Conservation (phyloP, 2,329 filamentous ascomycete species). For the Fusarium neocosmosporiellum region DNA sequence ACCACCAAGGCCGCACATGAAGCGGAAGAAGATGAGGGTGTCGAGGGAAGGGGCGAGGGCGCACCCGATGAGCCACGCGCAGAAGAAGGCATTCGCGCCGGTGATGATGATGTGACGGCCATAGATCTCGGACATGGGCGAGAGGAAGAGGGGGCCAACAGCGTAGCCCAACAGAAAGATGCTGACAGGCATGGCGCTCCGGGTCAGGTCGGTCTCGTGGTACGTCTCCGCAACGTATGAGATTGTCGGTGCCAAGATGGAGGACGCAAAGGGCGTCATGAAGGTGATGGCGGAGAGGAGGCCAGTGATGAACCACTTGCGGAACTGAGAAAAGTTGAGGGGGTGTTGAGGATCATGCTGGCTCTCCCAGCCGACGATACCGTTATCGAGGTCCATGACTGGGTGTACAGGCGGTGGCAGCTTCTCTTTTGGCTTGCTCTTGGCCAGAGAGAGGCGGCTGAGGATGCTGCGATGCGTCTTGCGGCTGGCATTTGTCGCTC, state of each 20-base stretch:
- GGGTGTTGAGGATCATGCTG: slow-evolving; percentile 69
- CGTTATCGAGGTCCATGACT: slow-evolving; percentile 60
- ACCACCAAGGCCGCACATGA: slow-evolving; percentile 69
- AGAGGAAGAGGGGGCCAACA: slow-evolving; percentile 67
- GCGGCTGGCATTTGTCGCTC: slow-evolving; percentile 29
- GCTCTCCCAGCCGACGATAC: slow-evolving; percentile 70
- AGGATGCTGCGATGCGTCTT: slow-evolving; percentile 40
- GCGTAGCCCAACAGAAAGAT: slow-evolving; percentile 72
- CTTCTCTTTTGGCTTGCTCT: slow-evolving; percentile 44
- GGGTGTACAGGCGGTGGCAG: slow-evolving; percentile 55
- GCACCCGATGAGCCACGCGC: slow-evolving; percentile 72
- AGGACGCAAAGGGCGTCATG: slow-evolving; percentile 73
- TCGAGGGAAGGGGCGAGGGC: slow-evolving; percentile 66
- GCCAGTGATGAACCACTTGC: slow-evolving; percentile 68
- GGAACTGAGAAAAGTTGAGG: slow-evolving; percentile 64
- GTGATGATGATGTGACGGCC: slow-evolving; percentile 69
- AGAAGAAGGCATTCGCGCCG: slow-evolving; percentile 68
- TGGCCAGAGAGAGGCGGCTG: slow-evolving; percentile 39
- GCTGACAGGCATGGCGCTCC: slow-evolving; percentile 65
- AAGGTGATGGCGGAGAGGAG: slow-evolving; percentile 71
- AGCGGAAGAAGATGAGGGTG: slow-evolving; percentile 68
- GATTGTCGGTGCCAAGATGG: slow-evolving; percentile 66
- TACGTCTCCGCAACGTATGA: slow-evolving; percentile 57
- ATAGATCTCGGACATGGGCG: slow-evolving; percentile 72
- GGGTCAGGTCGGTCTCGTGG: slow-evolving; percentile 52